phyloP scores from a whole-genome alignment of 805 yeast species.

The Kodamaea restingae region DNA sequence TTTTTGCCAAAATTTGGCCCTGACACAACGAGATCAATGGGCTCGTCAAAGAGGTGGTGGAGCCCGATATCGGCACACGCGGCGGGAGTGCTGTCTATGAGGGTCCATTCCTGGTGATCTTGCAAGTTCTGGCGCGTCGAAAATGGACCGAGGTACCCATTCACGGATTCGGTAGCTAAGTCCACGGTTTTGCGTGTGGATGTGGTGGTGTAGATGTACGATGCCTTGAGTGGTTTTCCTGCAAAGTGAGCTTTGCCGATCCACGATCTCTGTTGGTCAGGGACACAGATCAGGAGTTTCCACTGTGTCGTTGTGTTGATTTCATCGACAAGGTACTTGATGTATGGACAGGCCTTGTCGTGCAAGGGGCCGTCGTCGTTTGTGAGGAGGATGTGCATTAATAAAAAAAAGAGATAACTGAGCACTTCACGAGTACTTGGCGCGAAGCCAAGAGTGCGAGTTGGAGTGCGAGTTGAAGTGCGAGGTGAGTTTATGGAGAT shows the following conservation, averaged over 20 bases:
- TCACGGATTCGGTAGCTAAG: conserved; percentile 13
- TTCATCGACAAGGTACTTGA: conserved; percentile 74
- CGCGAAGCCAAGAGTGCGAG: background rate
- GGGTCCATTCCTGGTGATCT: conserved; percentile 72
- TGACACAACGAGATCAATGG: conserved; percentile 81
- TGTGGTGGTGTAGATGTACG: conserved; percentile 55
- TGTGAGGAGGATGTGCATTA: conserved; percentile 61
- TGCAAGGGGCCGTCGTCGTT: conserved; percentile 96
- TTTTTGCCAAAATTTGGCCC: conserved; percentile 97
- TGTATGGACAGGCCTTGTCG: conserved; percentile 75
- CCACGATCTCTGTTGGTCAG: conserved; percentile 89
- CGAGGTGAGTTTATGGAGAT: too few relatives aligned
- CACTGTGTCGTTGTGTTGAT: conserved; percentile 65
- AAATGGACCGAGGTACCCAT: conserved; percentile 65
- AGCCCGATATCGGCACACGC: conserved; percentile 90
- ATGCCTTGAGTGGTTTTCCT: conserved; percentile 57
- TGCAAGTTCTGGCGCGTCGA: conserved; percentile 20
- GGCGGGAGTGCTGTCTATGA: conserved; percentile 93
- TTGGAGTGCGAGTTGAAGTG: background rate
- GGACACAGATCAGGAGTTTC: conserved; percentile 81
- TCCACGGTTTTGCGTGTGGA: conserved; percentile 29
- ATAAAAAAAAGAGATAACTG: background rate
- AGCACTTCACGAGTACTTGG: background rate
- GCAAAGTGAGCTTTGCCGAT: conserved; percentile 96
- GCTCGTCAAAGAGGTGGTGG: conserved; percentile 55